These are phyloP conservation scores for Elsinoe necatrix DNA, from an alignment of 2,329 filamentous ascomycete genomes.

Conservation along the genomic window DNA sequence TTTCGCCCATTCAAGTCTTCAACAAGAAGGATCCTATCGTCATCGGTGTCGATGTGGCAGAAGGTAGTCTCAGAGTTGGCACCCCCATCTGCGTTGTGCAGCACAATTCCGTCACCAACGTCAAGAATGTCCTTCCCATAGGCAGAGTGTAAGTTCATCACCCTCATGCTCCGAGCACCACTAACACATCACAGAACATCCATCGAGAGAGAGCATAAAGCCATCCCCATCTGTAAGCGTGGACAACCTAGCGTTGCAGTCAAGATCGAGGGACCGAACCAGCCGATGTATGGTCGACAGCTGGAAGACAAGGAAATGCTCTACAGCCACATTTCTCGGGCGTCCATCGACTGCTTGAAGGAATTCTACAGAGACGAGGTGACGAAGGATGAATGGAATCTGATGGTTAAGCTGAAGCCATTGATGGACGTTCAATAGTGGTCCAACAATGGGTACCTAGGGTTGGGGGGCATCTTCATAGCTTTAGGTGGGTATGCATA, in stretches of 20 bases:
- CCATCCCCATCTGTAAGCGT: conserved; percentile 84
- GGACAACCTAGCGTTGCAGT: conserved; percentile 94
- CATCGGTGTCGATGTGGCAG: conserved; percentile 88
- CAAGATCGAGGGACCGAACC: conserved; percentile 91
- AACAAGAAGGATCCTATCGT: conserved; percentile 97
- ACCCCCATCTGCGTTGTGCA: conserved; percentile 86
- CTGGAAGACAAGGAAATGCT: conserved; percentile 83
- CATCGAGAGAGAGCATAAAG: conserved; percentile 97
- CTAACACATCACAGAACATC: conserved; percentile 54
- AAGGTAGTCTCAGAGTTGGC: conserved; percentile 75
- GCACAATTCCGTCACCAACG: conserved; percentile 65
- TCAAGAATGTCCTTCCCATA: conserved; percentile 74
- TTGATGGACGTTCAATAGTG: conserved; percentile 65
- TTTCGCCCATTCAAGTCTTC: conserved; percentile 85
- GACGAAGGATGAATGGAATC: conserved; percentile 82
- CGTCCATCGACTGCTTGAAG: conserved; percentile 90
- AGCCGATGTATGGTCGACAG: conserved; percentile 90
- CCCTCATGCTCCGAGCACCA: neutral
- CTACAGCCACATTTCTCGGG: conserved; percentile 79
- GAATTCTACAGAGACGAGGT: conserved; percentile 88
- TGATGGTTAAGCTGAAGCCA: conserved; percentile 93
- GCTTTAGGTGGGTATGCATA: neutral
- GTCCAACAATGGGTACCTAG: neutral
- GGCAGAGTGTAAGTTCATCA: conserved; percentile 76
- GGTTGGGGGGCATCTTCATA: neutral